phyloP scores from a whole-genome alignment of 257 asterid species.

The Petunia secreta region DNA sequence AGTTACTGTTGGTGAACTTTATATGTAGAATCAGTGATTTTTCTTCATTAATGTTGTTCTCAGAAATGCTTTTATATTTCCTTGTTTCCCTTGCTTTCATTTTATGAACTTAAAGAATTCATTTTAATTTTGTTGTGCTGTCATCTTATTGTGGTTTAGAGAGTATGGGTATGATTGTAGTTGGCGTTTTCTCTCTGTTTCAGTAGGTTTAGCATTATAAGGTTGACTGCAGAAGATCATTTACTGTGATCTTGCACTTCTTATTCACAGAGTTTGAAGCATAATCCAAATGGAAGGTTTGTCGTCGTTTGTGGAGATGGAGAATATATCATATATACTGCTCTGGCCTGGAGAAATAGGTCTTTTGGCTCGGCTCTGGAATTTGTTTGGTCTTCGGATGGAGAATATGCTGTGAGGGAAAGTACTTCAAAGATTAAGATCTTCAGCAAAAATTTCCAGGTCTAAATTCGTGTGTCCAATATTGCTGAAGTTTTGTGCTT shows the following conservation, averaged over 20 bases:
- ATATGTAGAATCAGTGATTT: not conserved
- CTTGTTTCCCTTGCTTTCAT: not conserved
- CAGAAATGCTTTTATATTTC: not conserved
- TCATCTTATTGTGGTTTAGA: conserved; percentile 13
- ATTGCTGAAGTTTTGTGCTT: conserved; percentile 1
- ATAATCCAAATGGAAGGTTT: conserved; percentile 97
- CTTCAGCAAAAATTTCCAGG: conserved; percentile 81
- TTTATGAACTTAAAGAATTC: conserved; percentile 8
- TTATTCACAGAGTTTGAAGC: conserved; percentile 78
- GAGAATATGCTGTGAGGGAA: conserved; percentile 99
- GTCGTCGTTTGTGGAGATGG: conserved; percentile 99
- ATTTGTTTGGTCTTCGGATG: conserved; percentile 96
- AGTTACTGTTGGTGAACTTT: not conserved
- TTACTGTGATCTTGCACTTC: conserved; percentile 1
- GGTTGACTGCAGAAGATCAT: conserved; percentile 27
- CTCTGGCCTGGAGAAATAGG: conserved; percentile 97
- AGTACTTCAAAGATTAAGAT: conserved; percentile 92
- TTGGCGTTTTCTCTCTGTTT: conserved; percentile 3
- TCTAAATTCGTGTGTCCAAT: conserved; percentile 30
- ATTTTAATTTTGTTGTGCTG: conserved; percentile 12
- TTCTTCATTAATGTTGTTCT: not conserved
- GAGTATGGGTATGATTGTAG: not conserved
- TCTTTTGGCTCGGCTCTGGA: conserved; percentile 97
- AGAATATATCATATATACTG: conserved; percentile 93
- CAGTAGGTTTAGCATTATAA: not conserved